phyloP scores from a whole-genome alignment of 345 rosid genomes.

The Sisymbrium altissimum region DNA sequence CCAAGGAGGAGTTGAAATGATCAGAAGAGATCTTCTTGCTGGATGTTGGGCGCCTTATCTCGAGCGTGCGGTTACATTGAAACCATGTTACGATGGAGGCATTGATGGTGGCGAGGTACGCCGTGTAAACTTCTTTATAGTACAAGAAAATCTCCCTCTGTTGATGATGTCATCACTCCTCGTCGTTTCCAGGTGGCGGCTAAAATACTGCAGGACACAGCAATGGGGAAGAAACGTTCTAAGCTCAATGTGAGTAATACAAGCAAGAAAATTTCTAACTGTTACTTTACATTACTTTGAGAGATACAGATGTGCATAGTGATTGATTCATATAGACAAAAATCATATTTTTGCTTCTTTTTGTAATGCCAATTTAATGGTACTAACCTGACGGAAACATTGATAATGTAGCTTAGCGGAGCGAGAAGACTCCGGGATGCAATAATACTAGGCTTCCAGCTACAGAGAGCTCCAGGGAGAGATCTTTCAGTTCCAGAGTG shows the following conservation, averaged over 20 bases:
- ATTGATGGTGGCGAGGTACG: constrained; percentile 92
- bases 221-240: constrained; percentile 68
- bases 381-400: neutral
- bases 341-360: neutral
- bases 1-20: constrained; percentile 96
- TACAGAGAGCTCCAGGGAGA: constrained; percentile 82
- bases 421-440: constrained; percentile 92
- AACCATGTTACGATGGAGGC: constrained; percentile 82
- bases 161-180: neutral
- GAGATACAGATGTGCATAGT: neutral
- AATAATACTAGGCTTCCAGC: constrained; percentile 85
- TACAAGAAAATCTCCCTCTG: neutral
- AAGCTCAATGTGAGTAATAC: constrained; percentile 60
- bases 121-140: neutral
- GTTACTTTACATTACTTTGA: neutral
- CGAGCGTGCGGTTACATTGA: constrained; percentile 80
- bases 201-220: constrained; percentile 79
- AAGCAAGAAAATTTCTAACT: neutral
- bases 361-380: neutral
- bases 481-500: constrained; percentile 86
- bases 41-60: constrained; percentile 94
- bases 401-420: constrained; percentile 63
- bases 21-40: constrained; percentile 78
- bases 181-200: constrained; percentile 64
- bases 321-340: neutral